Evolutionary conservation across 768 basidiomycete species (phyloP).

Genomic region (Boletus barrowsii): DNA sequence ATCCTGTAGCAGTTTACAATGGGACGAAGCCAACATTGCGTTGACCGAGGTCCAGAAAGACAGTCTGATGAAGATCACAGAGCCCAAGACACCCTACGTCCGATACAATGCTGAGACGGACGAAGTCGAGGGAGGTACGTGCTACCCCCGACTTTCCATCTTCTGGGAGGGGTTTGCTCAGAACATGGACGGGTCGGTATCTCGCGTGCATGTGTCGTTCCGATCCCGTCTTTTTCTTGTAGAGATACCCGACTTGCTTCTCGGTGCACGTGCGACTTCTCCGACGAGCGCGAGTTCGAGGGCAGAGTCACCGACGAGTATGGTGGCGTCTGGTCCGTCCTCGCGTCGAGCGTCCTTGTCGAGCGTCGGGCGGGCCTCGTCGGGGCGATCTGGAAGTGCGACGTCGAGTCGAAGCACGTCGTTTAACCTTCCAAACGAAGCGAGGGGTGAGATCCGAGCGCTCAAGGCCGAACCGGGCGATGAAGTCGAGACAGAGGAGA

Average conservation of each 20-base stretch:
- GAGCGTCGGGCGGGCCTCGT: constrained; percentile 50
- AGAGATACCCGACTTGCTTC: constrained; percentile 84
- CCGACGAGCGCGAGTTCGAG: constrained; percentile 41
- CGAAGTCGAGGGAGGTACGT: constrained; percentile 75
- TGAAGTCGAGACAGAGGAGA: constrained; percentile 73
- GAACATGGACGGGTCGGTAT: not conserved
- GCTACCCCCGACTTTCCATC: not conserved
- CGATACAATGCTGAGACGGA: constrained; percentile 88
- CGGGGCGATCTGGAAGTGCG: constrained; percentile 59
- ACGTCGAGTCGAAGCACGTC: constrained; percentile 79
- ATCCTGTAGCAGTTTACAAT: constrained; percentile 63
- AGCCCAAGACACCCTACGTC: constrained; percentile 96
- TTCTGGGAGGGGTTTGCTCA: not conserved
- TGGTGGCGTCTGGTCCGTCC: constrained; percentile 61
- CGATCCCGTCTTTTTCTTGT: not conserved
- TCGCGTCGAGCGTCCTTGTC: constrained; percentile 76
- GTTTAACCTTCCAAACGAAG: constrained; percentile 75
- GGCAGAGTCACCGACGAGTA: constrained; percentile 56
- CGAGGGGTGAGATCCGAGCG: constrained; percentile 55
- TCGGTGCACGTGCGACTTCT: constrained; percentile 38
- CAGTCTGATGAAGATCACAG: constrained; percentile 97
- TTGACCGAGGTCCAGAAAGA: constrained; percentile 93
- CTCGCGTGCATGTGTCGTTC: too few species aligned
- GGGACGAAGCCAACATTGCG: constrained; percentile 94
- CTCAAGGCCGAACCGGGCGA: constrained; percentile 41